Conservation (phyloP, 805 yeast species). For the Saccharomycopsis fodiens region DNA sequence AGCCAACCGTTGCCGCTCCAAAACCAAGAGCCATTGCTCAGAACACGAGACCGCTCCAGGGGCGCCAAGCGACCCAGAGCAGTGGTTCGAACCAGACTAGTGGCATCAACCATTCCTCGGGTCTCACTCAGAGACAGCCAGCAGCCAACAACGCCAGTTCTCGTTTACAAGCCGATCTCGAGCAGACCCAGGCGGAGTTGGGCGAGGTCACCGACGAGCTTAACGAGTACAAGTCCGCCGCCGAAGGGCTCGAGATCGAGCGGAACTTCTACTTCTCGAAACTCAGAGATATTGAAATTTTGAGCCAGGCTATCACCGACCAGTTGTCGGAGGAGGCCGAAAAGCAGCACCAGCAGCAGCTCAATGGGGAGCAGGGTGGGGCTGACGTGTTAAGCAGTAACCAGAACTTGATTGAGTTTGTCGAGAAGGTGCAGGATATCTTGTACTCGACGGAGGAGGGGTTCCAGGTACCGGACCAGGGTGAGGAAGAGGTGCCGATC, state of each 20-base stretch:
- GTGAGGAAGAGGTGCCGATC: conserved; percentile 21
- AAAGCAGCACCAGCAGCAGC: conserved; percentile 26
- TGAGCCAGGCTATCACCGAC: conserved; percentile 58
- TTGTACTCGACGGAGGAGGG: conserved; percentile 81
- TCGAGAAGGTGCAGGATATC: conserved; percentile 64
- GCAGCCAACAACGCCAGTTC: conserved; percentile 3
- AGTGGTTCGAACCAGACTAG: neutral
- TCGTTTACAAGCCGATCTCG: conserved; percentile 33
- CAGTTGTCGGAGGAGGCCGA: conserved; percentile 37
- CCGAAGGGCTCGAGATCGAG: conserved; percentile 68
- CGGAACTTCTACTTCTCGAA: conserved; percentile 88
- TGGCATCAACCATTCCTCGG: conserved; percentile 2
- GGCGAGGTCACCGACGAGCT: conserved; percentile 40
- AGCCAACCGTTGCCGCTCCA: neutral
- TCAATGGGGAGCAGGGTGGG: conserved; percentile 9
- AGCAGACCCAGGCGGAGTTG: conserved; percentile 37
- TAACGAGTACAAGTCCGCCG: conserved; percentile 48
- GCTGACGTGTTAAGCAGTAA: conserved; percentile 13
- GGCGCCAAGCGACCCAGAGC: neutral
- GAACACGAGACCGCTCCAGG: neutral
- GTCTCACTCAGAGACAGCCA: too few species aligned
- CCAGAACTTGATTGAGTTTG: conserved; percentile 31
- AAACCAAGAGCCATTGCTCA: neutral
- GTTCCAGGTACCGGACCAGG: conserved; percentile 52
- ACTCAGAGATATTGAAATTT: conserved; percentile 78